These are phyloP conservation scores for Kurtzmaniella quercitrusa DNA, from an alignment of 1,139 yeast species.

Conservation along the genomic window DNA sequence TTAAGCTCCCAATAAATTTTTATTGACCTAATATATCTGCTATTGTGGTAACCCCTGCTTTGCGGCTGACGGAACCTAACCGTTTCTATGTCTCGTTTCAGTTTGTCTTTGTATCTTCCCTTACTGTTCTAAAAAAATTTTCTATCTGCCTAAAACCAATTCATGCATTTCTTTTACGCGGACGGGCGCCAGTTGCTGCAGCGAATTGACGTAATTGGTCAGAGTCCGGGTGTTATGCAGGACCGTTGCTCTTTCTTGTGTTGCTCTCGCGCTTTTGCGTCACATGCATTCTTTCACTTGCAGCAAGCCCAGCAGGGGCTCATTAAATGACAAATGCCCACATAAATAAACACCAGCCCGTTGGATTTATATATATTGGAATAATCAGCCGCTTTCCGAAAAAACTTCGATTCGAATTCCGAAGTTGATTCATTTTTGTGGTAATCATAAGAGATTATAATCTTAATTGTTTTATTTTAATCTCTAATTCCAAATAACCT, in stretches of 20 bases:
- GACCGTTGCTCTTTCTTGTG: neutral
- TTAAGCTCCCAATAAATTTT: neutral
- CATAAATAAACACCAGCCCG: neutral
- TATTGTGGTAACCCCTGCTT: neutral
- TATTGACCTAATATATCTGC: neutral
- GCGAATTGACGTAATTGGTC: neutral
- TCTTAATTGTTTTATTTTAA: no score
- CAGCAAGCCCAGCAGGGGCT: neutral
- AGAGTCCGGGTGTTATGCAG: neutral
- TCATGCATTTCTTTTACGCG: neutral
- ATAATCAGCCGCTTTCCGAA: no score
- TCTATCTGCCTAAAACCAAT: neutral
- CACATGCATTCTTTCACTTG: conserved; percentile 2
- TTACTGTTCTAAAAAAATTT: neutral
- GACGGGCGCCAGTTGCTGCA: neutral
- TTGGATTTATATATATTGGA: neutral
- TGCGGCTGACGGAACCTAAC: neutral
- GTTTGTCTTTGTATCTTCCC: neutral
- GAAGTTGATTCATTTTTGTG: no score
- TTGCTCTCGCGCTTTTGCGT: conserved; percentile 1
- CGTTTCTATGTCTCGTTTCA: neutral
- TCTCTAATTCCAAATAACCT: no score
- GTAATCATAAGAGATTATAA: no score
- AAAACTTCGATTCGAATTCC: no score
- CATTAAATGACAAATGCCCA: neutral